Conservation (phyloP, 192 early-diverging fungal genomes). For the Funneliformis mosseae region DNA sequence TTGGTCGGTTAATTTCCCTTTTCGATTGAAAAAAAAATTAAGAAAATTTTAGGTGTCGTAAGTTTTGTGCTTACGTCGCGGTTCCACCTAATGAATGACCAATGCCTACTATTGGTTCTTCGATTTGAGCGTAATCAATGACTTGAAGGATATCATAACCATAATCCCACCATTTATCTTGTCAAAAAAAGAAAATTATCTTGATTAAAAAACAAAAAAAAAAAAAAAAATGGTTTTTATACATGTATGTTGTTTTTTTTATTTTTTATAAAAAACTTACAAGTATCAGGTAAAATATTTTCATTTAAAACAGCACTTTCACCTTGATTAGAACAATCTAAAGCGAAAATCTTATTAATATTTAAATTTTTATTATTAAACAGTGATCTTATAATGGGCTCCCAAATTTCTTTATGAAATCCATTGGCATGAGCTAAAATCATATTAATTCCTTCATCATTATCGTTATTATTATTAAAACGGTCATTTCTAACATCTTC, state of each 20-base stretch:
- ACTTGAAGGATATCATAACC: slow-evolving; percentile 54
- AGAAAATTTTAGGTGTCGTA: slow-evolving; percentile 21
- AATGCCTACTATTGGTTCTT: slow-evolving; percentile 50
- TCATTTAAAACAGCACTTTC: slow-evolving; percentile 58
- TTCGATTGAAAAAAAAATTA: slow-evolving; percentile 28
- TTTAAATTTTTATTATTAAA: slow-evolving; percentile 29
- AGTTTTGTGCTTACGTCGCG: slow-evolving; percentile 32
- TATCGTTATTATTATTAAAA: background rate
- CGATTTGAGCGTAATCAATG: slow-evolving; percentile 43
- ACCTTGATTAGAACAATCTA: slow-evolving; percentile 61
- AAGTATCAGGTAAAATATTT: slow-evolving; percentile 39
- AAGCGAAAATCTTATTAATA: slow-evolving; percentile 47
- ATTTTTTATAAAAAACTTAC: slow-evolving; percentile 34
- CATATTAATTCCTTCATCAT: slow-evolving; percentile 23
- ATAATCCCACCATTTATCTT: slow-evolving; percentile 57
- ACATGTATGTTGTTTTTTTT: too few species aligned
- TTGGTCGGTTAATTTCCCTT: background rate
- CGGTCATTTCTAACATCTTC: background rate
- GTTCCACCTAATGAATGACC: slow-evolving; percentile 60
- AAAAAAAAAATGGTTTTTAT: background rate
- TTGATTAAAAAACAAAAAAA: background rate
- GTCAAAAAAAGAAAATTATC: background rate
- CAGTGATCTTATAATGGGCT: slow-evolving; percentile 50
- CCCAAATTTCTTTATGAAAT: slow-evolving; percentile 60
- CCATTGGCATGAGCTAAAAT: slow-evolving; percentile 63